phyloP scores from a whole-genome alignment of 768 basidiomycete genomes.

The Candolleomyces aberdarensis region DNA sequence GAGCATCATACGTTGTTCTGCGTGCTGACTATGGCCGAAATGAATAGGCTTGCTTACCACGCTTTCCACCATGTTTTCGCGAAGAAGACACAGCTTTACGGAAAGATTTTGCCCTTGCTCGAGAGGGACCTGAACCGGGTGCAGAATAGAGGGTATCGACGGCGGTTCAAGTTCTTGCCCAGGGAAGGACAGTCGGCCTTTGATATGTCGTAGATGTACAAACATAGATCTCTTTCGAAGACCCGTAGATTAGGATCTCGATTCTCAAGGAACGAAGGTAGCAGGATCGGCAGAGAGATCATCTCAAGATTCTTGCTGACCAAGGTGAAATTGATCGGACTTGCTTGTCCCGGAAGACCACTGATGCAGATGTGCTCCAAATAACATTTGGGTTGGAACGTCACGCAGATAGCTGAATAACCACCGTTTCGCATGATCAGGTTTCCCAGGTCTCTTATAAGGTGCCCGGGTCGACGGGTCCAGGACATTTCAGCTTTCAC shows the following conservation, averaged over 20 bases:
- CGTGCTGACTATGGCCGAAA: slow-evolving; percentile 6
- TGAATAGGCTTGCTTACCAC: slow-evolving; percentile 70
- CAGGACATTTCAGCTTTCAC: not conserved
- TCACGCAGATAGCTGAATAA: not conserved
- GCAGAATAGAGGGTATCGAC: slow-evolving; percentile 38
- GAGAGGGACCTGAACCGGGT: slow-evolving; percentile 47
- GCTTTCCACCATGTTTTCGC: slow-evolving; percentile 72
- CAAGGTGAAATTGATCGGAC: too few species aligned
- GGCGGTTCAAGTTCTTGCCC: slow-evolving; percentile 46
- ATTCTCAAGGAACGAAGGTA: too few species aligned
- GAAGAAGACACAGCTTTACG: slow-evolving; percentile 49
- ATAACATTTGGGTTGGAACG: too few species aligned
- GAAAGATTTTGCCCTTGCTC: slow-evolving; percentile 44
- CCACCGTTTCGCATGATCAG: not conserved
- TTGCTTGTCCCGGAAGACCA: too few species aligned
- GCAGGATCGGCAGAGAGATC: too few species aligned
- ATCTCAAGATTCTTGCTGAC: too few species aligned
- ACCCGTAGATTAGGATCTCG: too few species aligned
- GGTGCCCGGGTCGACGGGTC: not conserved
- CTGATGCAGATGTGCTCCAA: too few species aligned
- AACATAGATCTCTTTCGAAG: too few species aligned
- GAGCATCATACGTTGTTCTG: not conserved
- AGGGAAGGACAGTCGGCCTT: slow-evolving; percentile 35
- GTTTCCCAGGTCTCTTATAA: not conserved
- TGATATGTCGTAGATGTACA: not conserved